phyloP scores from a whole-genome alignment of 352 stramenopile genomes.

The Elongisporangium anandrum region DNA sequence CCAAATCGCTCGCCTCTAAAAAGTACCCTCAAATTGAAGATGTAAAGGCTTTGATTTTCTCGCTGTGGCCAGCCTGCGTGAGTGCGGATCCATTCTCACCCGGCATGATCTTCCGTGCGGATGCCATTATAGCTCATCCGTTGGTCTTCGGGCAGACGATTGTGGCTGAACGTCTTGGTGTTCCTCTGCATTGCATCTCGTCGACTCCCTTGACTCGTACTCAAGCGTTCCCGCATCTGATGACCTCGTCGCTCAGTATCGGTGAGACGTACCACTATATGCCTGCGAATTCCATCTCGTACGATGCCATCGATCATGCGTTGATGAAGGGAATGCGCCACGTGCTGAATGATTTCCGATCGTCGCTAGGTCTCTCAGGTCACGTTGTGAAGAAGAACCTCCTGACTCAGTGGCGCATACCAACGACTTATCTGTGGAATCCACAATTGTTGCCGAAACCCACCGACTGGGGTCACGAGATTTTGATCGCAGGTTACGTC shows the following conservation, averaged over 20 bases:
- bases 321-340: slow-evolving; percentile 15
- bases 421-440: slow-evolving; percentile 79
- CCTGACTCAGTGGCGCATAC: slow-evolving; percentile 42
- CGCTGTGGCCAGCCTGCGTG: slow-evolving; percentile 66
- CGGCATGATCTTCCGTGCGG: slow-evolving; percentile 45
- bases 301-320: not conserved
- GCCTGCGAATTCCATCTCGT: not conserved
- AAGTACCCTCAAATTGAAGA: slow-evolving; percentile 64
- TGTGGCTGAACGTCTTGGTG: slow-evolving; percentile 77
- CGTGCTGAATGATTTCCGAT: slow-evolving; percentile 55
- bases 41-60: slow-evolving; percentile 61
- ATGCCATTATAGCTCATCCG: slow-evolving; percentile 88
- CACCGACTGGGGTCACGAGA: slow-evolving; percentile 54
- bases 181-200: slow-evolving; percentile 88
- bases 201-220: slow-evolving; percentile 72
- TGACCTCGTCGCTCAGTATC: too few species aligned
- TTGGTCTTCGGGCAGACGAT: slow-evolving; percentile 79
- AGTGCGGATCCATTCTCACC: slow-evolving; percentile 33
- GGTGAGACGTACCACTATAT: too few species aligned
- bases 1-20: not conserved
- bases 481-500: slow-evolving; percentile 51
- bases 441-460: slow-evolving; percentile 46
- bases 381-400: slow-evolving; percentile 30
- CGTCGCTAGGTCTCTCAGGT: slow-evolving; percentile 41
- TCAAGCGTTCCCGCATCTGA: slow-evolving; percentile 64